Conservation (phyloP, 2,329 filamentous ascomycete genomes). For the Colletotrichum gigasporum region DNA sequence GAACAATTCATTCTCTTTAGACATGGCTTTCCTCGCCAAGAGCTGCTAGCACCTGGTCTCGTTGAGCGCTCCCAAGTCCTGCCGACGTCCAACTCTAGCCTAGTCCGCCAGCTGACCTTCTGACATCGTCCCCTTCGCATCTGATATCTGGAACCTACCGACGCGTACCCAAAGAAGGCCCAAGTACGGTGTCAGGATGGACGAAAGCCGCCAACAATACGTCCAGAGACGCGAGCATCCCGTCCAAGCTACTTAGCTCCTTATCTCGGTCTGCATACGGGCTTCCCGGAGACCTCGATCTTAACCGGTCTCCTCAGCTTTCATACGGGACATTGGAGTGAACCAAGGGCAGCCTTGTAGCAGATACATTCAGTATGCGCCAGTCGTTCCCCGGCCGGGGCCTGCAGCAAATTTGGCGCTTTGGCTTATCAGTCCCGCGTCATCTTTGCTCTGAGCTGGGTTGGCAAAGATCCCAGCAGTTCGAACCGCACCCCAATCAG, state of each 20-base stretch:
- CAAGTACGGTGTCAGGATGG: no score
- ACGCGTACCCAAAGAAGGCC: no score
- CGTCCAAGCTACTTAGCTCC: neutral
- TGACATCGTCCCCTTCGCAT: no score
- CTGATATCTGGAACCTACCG: no score
- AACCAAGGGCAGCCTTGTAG: constrained; percentile 1
- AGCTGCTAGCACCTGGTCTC: neutral
- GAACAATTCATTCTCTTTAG: neutral
- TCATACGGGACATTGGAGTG: neutral
- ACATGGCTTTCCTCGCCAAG: neutral
- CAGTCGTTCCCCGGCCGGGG: constrained; percentile 18
- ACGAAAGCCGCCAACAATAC: no score
- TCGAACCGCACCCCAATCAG: constrained; percentile 18
- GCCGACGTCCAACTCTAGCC: no score
- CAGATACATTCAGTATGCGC: neutral
- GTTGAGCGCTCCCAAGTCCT: no score
- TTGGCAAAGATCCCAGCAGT: constrained; percentile 16
- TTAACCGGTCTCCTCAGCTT: neutral
- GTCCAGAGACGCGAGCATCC: neutral
- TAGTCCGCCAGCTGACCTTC: no score
- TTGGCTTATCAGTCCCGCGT: constrained; percentile 32
- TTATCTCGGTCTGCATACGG: constrained; percentile 7
- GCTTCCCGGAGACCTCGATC: neutral
- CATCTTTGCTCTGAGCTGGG: constrained; percentile 20
- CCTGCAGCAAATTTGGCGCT: constrained; percentile 25